Percentiles rank a stretch among this genome's conserved stretches.
Conservation (phyloP, 495 filamentous ascomycete genomes). For the Xylaria venustula region DNA sequence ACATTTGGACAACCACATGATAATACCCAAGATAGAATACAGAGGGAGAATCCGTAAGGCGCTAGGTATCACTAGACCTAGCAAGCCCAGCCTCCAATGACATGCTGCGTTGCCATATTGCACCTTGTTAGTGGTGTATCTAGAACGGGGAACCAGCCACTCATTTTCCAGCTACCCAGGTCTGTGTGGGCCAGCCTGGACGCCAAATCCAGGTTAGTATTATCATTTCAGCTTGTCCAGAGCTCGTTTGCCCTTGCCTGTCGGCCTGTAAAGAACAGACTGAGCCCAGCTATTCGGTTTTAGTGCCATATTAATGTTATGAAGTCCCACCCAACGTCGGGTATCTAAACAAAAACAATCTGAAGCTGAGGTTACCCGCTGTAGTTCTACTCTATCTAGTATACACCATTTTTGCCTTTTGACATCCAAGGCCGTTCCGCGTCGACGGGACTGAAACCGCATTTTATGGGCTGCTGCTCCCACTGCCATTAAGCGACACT, state of each 20-base stretch:
- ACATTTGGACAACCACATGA: background rate
- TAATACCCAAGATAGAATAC: background rate
- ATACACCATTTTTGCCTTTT: background rate
- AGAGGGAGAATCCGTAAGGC: background rate
- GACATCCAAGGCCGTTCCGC: conserved; percentile 1
- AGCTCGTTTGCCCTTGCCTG: background rate
- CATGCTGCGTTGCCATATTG: too few species aligned
- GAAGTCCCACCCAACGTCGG: background rate
- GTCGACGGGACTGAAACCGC: background rate
- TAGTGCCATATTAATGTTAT: background rate
- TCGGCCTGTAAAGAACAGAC: background rate
- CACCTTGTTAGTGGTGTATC: background rate
- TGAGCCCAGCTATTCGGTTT: conserved; percentile 7
- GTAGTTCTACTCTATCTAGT: background rate
- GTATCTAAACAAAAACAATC: conserved; percentile 12
- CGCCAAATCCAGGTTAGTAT: background rate
- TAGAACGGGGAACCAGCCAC: conserved; percentile 3
- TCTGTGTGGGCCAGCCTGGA: background rate
- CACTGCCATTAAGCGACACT: background rate
- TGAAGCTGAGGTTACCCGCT: background rate
- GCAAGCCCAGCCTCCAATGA: too few species aligned
- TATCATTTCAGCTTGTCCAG: conserved; percentile 1
- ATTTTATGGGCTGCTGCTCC: background rate
- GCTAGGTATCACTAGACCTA: too few species aligned
- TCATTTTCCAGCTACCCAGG: background rate